Evolutionary conservation across 495 filamentous ascomycete genomes (phyloP).

Genomic region (Bombardia bombarda): DNA sequence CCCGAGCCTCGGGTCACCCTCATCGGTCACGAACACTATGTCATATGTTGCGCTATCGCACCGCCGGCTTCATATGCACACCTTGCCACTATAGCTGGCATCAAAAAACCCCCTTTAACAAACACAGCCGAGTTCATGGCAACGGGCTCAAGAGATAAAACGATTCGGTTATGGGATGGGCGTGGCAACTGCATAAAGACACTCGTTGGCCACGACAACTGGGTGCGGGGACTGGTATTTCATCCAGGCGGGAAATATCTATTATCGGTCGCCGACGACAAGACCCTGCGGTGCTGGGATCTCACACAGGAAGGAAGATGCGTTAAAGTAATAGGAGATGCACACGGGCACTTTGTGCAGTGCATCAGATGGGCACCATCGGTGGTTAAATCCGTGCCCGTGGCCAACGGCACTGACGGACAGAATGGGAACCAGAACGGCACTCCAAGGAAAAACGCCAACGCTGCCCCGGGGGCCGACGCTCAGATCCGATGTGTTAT

Average conservation of each 20-base stretch:
- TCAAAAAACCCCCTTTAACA: conserved; percentile 67
- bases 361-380: conserved; percentile 90
- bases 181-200: conserved; percentile 83
- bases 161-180: conserved; percentile 82
- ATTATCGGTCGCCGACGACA: conserved; percentile 79
- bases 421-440: conserved; percentile 47
- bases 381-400: conserved; percentile 50
- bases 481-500: conserved; percentile 53
- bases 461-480: conserved; percentile 20
- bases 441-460: conserved; percentile 36
- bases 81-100: conserved; percentile 70
- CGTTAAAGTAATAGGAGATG: conserved; percentile 72
- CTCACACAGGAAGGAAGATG: conserved; percentile 82
- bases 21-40: conserved; percentile 80
- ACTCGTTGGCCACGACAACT: conserved; percentile 88
- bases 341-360: conserved; percentile 79
- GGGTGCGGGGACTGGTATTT: conserved; percentile 82
- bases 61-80: conserved; percentile 70
- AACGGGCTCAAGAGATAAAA: conserved; percentile 86
- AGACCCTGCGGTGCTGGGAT: conserved; percentile 93
- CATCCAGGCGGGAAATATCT: conserved; percentile 94
- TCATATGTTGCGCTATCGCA: conserved; percentile 85
- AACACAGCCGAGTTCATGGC: conserved; percentile 84
- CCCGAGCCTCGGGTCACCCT: conserved; percentile 73
- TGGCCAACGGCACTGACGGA: conserved; percentile 42